Percentiles rank a stretch among this genome's conserved stretches.
phyloP scores from a whole-genome alignment of 805 yeast species.

The Barnettozyma sp. region DNA sequence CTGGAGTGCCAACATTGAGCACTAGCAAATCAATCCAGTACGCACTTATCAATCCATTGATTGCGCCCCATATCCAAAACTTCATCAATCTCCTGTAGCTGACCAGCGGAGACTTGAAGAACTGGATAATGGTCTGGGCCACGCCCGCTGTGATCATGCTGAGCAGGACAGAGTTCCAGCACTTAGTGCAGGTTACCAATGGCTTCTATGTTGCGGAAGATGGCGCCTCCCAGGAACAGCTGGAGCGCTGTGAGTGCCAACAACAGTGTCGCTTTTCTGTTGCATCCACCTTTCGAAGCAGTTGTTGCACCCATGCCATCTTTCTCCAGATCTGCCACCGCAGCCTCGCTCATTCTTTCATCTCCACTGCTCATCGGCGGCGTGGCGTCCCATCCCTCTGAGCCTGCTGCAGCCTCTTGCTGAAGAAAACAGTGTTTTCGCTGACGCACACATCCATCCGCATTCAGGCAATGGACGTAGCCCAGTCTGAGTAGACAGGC shows the following conservation, averaged over 20 bases:
- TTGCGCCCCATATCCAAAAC: slow-evolving; percentile 52
- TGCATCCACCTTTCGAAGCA: neutral
- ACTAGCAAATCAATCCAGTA: slow-evolving; percentile 49
- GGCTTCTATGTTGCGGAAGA: slow-evolving; percentile 19
- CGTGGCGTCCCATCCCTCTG: too few species aligned
- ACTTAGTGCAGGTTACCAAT: slow-evolving; percentile 21
- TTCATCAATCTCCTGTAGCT: slow-evolving; percentile 28
- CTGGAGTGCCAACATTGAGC: slow-evolving; percentile 28
- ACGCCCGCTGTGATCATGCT: slow-evolving; percentile 21
- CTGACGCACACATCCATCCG: too few species aligned
- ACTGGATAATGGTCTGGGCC: slow-evolving; percentile 22
- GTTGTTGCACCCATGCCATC: slow-evolving; percentile 4
- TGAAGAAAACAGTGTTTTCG: too few species aligned
- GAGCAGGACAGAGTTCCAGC: slow-evolving; percentile 20
- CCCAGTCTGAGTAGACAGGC: too few species aligned
- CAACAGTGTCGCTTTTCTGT: slow-evolving; percentile 9
- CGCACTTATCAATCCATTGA: slow-evolving; percentile 49
- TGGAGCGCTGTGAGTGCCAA: slow-evolving; percentile 9
- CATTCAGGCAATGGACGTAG: too few species aligned
- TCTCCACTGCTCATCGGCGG: too few species aligned
- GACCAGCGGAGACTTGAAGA: slow-evolving; percentile 17
- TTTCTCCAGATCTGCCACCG: slow-evolving; percentile 22
- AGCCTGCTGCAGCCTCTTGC: too few species aligned
- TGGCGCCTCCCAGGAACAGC: slow-evolving; percentile 7
- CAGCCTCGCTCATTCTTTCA: too few species aligned